Percentiles rank a stretch among this genome's conserved stretches.
Conservation (phyloP, 2,329 filamentous ascomycete genomes). For the Thelonectria rubi region DNA sequence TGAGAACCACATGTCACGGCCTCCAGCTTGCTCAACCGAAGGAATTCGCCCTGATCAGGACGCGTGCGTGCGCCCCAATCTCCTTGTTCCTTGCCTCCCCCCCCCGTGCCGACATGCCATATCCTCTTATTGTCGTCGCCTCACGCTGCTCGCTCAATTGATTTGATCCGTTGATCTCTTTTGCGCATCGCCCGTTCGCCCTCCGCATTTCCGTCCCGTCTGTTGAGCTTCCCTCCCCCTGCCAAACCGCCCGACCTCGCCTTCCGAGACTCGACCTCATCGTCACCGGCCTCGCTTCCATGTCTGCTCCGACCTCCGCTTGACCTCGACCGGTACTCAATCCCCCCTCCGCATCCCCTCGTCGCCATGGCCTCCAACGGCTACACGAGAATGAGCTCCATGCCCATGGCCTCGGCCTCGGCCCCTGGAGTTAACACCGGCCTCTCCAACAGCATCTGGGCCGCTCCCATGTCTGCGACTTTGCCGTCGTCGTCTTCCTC, state of each 20-base stretch:
- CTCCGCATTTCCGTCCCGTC: background rate
- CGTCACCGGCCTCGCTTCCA: conserved; percentile 27
- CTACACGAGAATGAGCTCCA: conserved; percentile 42
- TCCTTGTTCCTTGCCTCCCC: conserved; percentile 24
- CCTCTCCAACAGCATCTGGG: conserved; percentile 62
- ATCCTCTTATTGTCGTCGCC: conserved; percentile 18
- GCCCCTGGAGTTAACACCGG: conserved; percentile 53
- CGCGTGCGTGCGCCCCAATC: conserved; percentile 40
- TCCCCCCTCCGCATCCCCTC: conserved; percentile 18
- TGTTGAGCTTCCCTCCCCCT: conserved; percentile 3
- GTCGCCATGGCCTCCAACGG: conserved; percentile 56
- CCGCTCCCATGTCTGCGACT: conserved; percentile 66
- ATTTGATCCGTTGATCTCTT: conserved; percentile 13
- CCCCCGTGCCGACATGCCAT: conserved; percentile 22
- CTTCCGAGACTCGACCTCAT: conserved; percentile 9
- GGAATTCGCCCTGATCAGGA: conserved; percentile 35
- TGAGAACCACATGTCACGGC: conserved; percentile 41
- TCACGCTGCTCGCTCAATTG: conserved; percentile 20
- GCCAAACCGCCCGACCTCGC: conserved; percentile 18
- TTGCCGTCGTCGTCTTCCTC: conserved; percentile 63
- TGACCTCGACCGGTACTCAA: background rate
- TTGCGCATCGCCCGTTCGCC: conserved; percentile 1
- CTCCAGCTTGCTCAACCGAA: conserved; percentile 16
- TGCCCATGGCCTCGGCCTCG: conserved; percentile 46
- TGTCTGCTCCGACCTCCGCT: conserved; percentile 22